These are phyloP conservation scores for Sphaerosporella brunnea DNA, from an alignment of 495 filamentous ascomycete genomes.

Conservation along the genomic window DNA sequence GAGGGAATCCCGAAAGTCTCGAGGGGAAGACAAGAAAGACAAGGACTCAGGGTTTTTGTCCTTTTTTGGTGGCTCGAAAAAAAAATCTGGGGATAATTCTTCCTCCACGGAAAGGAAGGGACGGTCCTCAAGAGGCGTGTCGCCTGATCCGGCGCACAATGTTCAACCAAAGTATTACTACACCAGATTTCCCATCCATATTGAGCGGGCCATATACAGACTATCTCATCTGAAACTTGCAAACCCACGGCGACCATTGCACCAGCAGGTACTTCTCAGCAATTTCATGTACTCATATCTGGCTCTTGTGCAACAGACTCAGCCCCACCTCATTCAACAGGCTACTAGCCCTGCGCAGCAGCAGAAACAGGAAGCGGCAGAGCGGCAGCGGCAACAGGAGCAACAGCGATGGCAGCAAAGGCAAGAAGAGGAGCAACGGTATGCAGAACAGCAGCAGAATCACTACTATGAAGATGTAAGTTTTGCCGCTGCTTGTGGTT, in stretches of 20 bases:
- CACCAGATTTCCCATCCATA: conserved; percentile 86
- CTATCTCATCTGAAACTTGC: conserved; percentile 99
- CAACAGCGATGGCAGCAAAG: neutral
- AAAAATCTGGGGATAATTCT: conserved; percentile 50
- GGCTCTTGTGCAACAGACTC: conserved; percentile 96
- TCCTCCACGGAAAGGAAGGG: conserved; percentile 41
- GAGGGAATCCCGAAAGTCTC: conserved; percentile 50
- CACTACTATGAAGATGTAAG: conserved; percentile 2
- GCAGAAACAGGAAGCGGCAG: neutral
- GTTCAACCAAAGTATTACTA: conserved; percentile 64
- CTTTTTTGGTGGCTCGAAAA: conserved; percentile 71
- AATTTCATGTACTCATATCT: conserved; percentile 99
- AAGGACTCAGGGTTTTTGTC: conserved; percentile 60
- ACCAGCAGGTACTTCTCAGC: conserved; percentile 90
- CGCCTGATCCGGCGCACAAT: conserved; percentile 53
- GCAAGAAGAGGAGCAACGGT: neutral
- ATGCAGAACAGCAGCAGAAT: neutral
- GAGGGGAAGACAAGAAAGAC: conserved; percentile 58
- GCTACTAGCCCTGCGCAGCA: neutral
- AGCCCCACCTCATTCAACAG: conserved; percentile 59
- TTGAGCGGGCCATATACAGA: conserved; percentile 92
- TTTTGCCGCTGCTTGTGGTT: neutral
- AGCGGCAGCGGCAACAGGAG: neutral
- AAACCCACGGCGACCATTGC: conserved; percentile 78
- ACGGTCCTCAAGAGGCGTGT: conserved; percentile 55